A percentile compares a stretch with the other conserved stretches of the same genome.
Evolutionary conservation across 768 basidiomycete species (phyloP).

Genomic region (Thelephora ganbajun): DNA sequence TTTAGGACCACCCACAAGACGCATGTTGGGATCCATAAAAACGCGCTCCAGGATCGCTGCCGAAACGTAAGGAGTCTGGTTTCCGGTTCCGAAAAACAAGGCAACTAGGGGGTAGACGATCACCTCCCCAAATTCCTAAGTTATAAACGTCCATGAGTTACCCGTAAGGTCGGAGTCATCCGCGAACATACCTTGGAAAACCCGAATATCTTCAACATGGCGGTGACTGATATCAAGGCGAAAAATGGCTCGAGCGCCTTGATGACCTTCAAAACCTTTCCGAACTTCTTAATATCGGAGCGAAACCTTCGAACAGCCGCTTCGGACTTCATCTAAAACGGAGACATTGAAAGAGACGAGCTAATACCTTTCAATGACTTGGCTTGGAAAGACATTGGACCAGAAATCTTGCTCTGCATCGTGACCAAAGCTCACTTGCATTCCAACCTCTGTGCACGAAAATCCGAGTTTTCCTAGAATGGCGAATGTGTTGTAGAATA

Average conservation of each 20-base stretch:
- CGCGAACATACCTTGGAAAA: slow-evolving; percentile 13
- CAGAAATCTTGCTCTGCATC: slow-evolving; percentile 23
- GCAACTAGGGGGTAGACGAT: slow-evolving; percentile 24
- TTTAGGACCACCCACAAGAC: slow-evolving; percentile 4
- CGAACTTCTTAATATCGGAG: slow-evolving; percentile 20
- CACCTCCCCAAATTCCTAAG: slow-evolving; percentile 18
- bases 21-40: slow-evolving; percentile 22
- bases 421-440: slow-evolving; percentile 23
- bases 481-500: slow-evolving; percentile 21
- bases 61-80: slow-evolving; percentile 23
- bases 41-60: slow-evolving; percentile 21
- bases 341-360: too few species aligned
- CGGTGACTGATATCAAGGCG: slow-evolving; percentile 20
- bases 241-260: slow-evolving; percentile 19
- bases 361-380: too few species aligned
- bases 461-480: slow-evolving; percentile 22
- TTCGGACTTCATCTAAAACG: too few species aligned
- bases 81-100: slow-evolving; percentile 23
- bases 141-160: too few species aligned
- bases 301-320: slow-evolving; percentile 16
- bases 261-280: slow-evolving; percentile 17
- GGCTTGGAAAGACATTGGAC: slow-evolving; percentile 24
- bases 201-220: slow-evolving; percentile 20
- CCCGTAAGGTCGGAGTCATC: too few species aligned
- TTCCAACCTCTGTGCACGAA: slow-evolving; percentile 18